Percentiles rank a stretch among this genome's conserved stretches.
Conservation (phyloP, 768 basidiomycete genomes). For the Zangia roseola region DNA sequence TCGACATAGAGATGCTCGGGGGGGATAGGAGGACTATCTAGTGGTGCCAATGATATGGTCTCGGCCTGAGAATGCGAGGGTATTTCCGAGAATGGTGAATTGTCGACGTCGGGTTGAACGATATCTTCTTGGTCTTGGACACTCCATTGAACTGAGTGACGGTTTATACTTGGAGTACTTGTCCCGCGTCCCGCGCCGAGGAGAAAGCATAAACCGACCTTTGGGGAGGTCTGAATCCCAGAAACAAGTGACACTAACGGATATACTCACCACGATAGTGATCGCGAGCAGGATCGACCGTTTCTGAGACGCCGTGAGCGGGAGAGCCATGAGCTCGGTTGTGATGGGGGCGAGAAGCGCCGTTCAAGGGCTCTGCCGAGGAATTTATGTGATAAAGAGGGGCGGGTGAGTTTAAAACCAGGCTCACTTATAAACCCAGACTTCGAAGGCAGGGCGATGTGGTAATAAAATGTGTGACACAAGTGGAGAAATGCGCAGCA, state of each 20-base stretch:
- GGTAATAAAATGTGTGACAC: too few species aligned
- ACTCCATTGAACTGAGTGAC: slow-evolving; percentile 1
- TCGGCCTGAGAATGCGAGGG: background rate
- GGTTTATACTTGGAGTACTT: slow-evolving; percentile 2
- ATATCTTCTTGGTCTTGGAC: background rate
- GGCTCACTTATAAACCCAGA: background rate
- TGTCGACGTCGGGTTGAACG: background rate
- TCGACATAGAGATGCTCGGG: slow-evolving; percentile 5
- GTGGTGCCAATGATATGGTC: background rate
- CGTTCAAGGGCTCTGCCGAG: too few species aligned
- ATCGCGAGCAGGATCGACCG: slow-evolving; percentile 28
- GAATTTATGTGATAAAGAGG: too few species aligned
- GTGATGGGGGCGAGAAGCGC: background rate
- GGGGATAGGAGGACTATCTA: background rate
- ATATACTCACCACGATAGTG: slow-evolving; percentile 24
- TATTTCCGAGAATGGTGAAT: background rate
- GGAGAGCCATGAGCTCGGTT: slow-evolving; percentile 20
- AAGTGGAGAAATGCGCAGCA: too few species aligned
- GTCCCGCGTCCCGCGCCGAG: slow-evolving; percentile 10
- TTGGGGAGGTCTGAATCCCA: background rate
- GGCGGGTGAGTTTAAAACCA: too few species aligned
- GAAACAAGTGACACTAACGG: background rate
- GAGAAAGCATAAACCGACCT: slow-evolving; percentile 25
- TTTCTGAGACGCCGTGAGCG: slow-evolving; percentile 29
- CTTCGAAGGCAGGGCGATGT: background rate